These are phyloP conservation scores for Agastache rugosa DNA, from an alignment of 257 asterid genomes.

Conservation along the genomic window DNA sequence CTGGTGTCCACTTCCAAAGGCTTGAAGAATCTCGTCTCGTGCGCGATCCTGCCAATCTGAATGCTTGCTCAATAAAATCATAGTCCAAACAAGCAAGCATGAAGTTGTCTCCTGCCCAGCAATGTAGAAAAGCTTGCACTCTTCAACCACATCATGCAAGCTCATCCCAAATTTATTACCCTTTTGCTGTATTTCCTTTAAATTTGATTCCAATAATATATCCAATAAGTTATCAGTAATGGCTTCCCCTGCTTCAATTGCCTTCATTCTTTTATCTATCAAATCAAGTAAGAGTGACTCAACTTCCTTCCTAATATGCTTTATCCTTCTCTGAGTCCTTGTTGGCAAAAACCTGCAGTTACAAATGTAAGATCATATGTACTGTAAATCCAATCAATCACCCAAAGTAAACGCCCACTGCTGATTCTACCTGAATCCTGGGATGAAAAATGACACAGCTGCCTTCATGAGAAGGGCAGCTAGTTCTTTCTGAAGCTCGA, in stretches of 20 bases:
- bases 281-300: constrained; percentile 42
- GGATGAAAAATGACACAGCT: constrained; percentile 39
- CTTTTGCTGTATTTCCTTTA: constrained; percentile 43
- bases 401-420: not conserved
- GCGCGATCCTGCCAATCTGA: constrained; percentile 60
- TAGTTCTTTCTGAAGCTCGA: constrained; percentile 63
- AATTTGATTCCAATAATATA: constrained; percentile 49
- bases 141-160: constrained; percentile 54
- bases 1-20: constrained; percentile 33
- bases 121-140: constrained; percentile 63
- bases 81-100: constrained; percentile 57
- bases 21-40: constrained; percentile 54
- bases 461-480: constrained; percentile 32
- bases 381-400: not conserved
- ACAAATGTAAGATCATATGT: not conserved
- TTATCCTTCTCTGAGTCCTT: constrained; percentile 47
- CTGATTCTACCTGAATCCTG: constrained; percentile 47
- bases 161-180: constrained; percentile 53
- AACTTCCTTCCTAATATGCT: constrained; percentile 47
- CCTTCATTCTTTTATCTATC: constrained; percentile 46
- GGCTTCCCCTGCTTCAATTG: constrained; percentile 50
- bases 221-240: constrained; percentile 47
- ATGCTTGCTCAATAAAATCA: constrained; percentile 53
- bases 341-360: constrained; percentile 57
- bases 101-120: constrained; percentile 74